Conservation (phyloP, 805 yeast species). For the Schizosaccharomyces octosporus region DNA sequence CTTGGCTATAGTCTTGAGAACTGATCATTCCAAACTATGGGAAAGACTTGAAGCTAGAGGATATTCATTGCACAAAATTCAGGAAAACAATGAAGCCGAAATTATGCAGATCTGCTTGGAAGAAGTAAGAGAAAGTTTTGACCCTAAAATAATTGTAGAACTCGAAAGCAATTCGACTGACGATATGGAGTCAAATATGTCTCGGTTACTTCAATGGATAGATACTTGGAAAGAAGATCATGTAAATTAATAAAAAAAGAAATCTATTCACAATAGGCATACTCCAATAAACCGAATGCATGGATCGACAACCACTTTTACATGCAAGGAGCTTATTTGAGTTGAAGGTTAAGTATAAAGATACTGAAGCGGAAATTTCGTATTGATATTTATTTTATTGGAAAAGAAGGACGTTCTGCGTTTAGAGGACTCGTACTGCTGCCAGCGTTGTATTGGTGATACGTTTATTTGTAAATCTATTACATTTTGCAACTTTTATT, state of each 20-base stretch:
- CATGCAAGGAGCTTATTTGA: too few relatives aligned
- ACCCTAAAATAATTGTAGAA: slow-evolving; percentile 58
- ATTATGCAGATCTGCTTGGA: slow-evolving; percentile 77
- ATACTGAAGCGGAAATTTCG: too few relatives aligned
- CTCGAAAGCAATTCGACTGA: slow-evolving; percentile 47
- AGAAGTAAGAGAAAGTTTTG: slow-evolving; percentile 70
- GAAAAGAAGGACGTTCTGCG: too few relatives aligned
- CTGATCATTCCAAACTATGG: slow-evolving; percentile 44
- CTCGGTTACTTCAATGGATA: slow-evolving; percentile 50
- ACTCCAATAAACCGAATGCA: too few relatives aligned
- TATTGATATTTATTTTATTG: too few relatives aligned
- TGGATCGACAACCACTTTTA: too few relatives aligned
- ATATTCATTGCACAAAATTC: slow-evolving; percentile 57
- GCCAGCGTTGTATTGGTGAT: too few relatives aligned
- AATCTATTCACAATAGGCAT: too few relatives aligned
- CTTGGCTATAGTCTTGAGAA: slow-evolving; percentile 65
- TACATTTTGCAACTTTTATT: too few relatives aligned
- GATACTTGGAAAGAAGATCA: slow-evolving; percentile 32
- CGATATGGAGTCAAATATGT: slow-evolving; percentile 62
- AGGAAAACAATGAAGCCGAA: slow-evolving; percentile 85
- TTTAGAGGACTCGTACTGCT: too few relatives aligned
- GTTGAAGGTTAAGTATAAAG: too few relatives aligned
- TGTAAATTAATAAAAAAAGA: not conserved
- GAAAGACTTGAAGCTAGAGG: slow-evolving; percentile 31
- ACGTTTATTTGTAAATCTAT: too few relatives aligned